Evolutionary conservation across 1,284 basidiomycete genomes (phyloP).

Genomic region (Puccinia horiana): DNA sequence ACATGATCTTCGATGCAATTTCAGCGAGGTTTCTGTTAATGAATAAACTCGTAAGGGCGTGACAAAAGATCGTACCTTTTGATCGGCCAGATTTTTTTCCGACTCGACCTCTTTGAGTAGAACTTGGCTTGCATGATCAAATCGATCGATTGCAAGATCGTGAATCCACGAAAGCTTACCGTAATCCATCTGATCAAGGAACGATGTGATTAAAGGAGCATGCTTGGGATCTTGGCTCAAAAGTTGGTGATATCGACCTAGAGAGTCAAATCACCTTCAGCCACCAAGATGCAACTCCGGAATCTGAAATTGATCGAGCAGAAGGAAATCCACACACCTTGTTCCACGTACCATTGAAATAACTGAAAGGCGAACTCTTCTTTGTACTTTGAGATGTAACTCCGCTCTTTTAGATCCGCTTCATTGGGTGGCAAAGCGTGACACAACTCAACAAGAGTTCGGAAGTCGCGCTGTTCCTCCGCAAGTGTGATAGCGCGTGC

Average conservation of each 20-base stretch:
- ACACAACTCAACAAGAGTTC: slow-evolving; percentile 59
- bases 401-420: slow-evolving; percentile 58
- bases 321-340: slow-evolving; percentile 56
- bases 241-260: slow-evolving; percentile 68
- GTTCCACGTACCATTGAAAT: slow-evolving; percentile 69
- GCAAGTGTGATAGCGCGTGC: slow-evolving; percentile 59
- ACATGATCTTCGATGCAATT: slow-evolving; percentile 68
- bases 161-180: slow-evolving; percentile 75
- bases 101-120: slow-evolving; percentile 68
- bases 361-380: slow-evolving; percentile 83
- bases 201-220: slow-evolving; percentile 34
- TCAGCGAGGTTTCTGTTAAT: neutral
- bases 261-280: neutral
- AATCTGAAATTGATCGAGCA: neutral
- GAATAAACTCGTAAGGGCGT: neutral
- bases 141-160: slow-evolving; percentile 73
- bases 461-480: slow-evolving; percentile 60
- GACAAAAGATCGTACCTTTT: slow-evolving; percentile 65
- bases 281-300: neutral
- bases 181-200: slow-evolving; percentile 43
- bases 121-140: slow-evolving; percentile 68
- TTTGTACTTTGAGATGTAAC: slow-evolving; percentile 77
- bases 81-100: slow-evolving; percentile 66
- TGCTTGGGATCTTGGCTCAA: slow-evolving; percentile 33
- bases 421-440: slow-evolving; percentile 47